A percentile compares a stretch with the other conserved stretches of the same genome.
Conservation (phyloP, 2,329 filamentous ascomycete genomes). For the Neofusicoccum cordaticola region DNA sequence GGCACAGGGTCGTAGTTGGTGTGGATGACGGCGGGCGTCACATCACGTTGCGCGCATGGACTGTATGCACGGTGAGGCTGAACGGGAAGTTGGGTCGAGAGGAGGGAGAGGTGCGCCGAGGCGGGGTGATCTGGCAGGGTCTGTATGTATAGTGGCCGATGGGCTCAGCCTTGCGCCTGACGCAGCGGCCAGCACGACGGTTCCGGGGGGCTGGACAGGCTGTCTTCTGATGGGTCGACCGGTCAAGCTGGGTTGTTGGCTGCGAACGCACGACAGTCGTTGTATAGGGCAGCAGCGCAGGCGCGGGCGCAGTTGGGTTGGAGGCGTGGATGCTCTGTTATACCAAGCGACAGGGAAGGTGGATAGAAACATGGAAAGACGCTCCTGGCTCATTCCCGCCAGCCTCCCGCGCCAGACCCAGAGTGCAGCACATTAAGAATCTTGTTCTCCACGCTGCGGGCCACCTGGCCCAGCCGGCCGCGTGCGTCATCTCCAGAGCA, state of each 20-base stretch:
- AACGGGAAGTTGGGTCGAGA: constrained; percentile 4
- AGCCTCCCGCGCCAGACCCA: constrained; percentile 4
- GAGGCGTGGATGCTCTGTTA: neutral
- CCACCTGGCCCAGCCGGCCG: constrained; percentile 3
- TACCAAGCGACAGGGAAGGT: constrained; percentile 1
- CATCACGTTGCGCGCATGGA: constrained; percentile 13
- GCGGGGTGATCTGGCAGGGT: constrained; percentile 11
- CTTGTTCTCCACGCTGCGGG: neutral
- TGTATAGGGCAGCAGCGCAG: constrained; percentile 6
- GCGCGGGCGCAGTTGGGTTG: constrained; percentile 2
- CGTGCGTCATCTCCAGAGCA: constrained; percentile 11
- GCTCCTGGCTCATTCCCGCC: constrained; percentile 4
- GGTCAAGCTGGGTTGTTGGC: constrained; percentile 11
- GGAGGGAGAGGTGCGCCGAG: constrained; percentile 3
- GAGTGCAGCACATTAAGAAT: neutral
- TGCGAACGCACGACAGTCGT: neutral
- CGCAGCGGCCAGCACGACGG: neutral
- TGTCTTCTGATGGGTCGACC: constrained; percentile 1
- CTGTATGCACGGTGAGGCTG: constrained; percentile 11
- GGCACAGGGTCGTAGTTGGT: constrained; percentile 4
- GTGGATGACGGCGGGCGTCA: constrained; percentile 1
- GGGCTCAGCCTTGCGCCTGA: constrained; percentile 12
- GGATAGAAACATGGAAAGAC: neutral
- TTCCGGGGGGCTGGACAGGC: neutral
- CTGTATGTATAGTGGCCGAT: constrained; percentile 7